Evolutionary conservation across 257 asterid species (phyloP).

Genomic region (Scutellaria barbata): DNA sequence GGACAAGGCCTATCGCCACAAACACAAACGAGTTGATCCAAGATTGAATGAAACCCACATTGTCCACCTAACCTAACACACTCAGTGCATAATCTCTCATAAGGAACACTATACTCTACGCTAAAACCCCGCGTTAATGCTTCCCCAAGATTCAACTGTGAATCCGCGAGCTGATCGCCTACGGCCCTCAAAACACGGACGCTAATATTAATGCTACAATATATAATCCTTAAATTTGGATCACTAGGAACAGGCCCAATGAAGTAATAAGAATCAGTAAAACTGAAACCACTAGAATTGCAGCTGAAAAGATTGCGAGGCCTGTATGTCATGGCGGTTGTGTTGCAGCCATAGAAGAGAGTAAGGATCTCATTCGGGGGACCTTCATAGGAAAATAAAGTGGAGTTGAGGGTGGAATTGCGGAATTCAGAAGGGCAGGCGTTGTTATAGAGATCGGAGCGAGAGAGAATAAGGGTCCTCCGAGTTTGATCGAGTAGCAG

Average conservation of each 20-base stretch:
- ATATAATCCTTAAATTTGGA: constrained; percentile 41
- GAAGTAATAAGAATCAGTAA: constrained; percentile 46
- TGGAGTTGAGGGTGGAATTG: constrained; percentile 48
- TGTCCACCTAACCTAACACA: constrained; percentile 56
- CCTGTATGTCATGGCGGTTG: constrained; percentile 18
- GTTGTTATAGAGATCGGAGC: constrained; percentile 51
- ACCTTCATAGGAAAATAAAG: constrained; percentile 32
- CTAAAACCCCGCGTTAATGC: constrained; percentile 63
- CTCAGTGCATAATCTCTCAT: constrained; percentile 43
- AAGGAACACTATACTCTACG: constrained; percentile 58
- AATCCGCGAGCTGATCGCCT: constrained; percentile 39
- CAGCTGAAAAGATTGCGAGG: constrained; percentile 55
- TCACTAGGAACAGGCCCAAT: constrained; percentile 58
- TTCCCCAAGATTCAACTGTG: constrained; percentile 42
- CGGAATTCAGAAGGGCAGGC: constrained; percentile 53
- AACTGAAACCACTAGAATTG: constrained; percentile 24
- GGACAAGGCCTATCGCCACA: constrained; percentile 56
- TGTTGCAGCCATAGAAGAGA: constrained; percentile 59
- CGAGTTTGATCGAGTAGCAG: constrained; percentile 44
- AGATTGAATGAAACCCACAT: constrained; percentile 57
- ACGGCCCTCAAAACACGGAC: constrained; percentile 45
- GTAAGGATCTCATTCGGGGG: constrained; percentile 41
- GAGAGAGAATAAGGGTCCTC: constrained; percentile 46
- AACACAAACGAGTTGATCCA: constrained; percentile 51
- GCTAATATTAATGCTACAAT: constrained; percentile 42